Conservation (phyloP, 2,329 filamentous ascomycete species). For the Aureobasidium sp. region DNA sequence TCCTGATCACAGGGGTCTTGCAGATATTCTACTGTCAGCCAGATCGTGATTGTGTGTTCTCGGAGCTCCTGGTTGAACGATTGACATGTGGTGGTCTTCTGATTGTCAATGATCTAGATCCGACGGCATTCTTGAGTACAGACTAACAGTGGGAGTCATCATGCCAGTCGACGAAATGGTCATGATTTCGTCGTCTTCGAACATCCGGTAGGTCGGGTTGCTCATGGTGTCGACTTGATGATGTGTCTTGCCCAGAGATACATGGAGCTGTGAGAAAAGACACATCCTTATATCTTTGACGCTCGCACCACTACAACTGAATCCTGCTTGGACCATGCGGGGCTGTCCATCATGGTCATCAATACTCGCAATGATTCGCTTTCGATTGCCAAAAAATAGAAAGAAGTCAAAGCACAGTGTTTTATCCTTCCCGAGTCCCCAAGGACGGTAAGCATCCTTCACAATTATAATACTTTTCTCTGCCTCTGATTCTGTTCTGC, state of each 20-base stretch:
- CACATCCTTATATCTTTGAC: background rate
- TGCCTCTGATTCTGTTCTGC: no score
- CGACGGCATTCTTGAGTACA: rapidly evolving
- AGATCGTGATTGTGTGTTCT: background rate
- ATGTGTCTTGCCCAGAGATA: background rate
- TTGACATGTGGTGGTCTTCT: background rate
- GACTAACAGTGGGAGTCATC: background rate
- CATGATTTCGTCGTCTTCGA: background rate
- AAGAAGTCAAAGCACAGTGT: no score
- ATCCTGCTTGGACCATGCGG: no score
- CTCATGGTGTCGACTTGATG: background rate
- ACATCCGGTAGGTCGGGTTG: background rate
- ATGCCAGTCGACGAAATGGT: background rate
- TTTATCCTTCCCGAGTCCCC: no score
- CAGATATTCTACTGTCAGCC: background rate
- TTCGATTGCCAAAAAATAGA: no score
- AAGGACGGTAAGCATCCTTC: no score
- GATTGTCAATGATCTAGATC: background rate
- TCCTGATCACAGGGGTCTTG: background rate
- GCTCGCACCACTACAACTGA: no score
- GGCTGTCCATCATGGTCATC: no score
- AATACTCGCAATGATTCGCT: no score
- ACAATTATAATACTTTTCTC: no score
- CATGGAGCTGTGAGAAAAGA: background rate
- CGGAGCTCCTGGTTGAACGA: background rate